phyloP scores from a whole-genome alignment of 208 protist genomes.

The Acanthamoeba culbertsoni region DNA sequence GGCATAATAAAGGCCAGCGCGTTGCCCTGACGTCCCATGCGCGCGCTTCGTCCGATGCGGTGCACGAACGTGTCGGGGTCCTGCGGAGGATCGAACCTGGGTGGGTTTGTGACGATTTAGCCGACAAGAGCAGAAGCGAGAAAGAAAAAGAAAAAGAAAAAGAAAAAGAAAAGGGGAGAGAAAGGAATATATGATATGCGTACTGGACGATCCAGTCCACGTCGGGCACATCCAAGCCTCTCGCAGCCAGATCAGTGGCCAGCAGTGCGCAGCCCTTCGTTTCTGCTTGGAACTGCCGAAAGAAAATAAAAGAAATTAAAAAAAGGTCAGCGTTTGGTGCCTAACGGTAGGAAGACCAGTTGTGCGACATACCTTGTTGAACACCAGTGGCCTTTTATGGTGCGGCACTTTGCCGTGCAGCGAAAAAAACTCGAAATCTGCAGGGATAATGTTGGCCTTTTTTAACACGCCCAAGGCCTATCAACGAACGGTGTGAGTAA shows the following conservation, averaged over 20 bases:
- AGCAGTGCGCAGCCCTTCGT: conserved; percentile 77
- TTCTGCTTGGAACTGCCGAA: not conserved
- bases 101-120: not conserved
- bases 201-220: conserved; percentile 89
- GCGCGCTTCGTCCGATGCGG: conserved; percentile 85
- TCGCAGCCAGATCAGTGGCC: conserved; percentile 86
- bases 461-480: not conserved
- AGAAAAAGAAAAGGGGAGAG: not conserved
- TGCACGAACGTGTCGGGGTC: conserved; percentile 87
- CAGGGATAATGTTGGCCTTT: conserved; percentile 30
- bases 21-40: conserved; percentile 79
- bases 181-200: not conserved
- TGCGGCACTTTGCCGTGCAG: conserved; percentile 84
- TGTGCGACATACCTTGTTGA: not conserved
- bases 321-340: not conserved
- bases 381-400: conserved; percentile 58
- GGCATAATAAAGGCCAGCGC: conserved; percentile 78
- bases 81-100: conserved; percentile 68
- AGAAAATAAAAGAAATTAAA: not conserved
- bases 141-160: not conserved
- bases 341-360: not conserved
- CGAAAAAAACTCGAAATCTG: conserved; percentile 65
- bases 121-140: not conserved
- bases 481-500: not conserved
- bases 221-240: conserved; percentile 89